phyloP scores from a whole-genome alignment of 495 filamentous ascomycete genomes.

The Evansstolkia leycettana region DNA sequence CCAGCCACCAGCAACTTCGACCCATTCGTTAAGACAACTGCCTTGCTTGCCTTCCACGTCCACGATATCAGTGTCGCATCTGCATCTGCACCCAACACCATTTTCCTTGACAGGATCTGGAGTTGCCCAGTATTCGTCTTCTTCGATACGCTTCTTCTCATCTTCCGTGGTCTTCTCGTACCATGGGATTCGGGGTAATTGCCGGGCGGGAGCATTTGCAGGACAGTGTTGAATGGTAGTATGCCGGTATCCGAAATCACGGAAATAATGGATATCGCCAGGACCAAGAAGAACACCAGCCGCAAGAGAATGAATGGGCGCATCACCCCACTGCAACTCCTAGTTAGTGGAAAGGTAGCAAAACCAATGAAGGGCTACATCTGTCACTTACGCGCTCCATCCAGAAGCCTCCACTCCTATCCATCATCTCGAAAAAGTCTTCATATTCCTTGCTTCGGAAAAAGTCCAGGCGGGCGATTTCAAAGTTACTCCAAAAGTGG shows the following conservation, averaged over 20 bases:
- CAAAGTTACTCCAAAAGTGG: constrained; percentile 99
- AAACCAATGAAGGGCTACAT: not conserved
- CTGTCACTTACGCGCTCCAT: constrained; percentile 75
- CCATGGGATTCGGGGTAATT: constrained; percentile 69
- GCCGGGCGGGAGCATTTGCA: constrained; percentile 84
- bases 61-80: constrained; percentile 95
- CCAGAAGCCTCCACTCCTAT: constrained; percentile 96
- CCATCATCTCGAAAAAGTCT: constrained; percentile 99
- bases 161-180: constrained; percentile 77
- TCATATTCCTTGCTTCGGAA: constrained; percentile 95
- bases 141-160: constrained; percentile 77
- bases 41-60: constrained; percentile 97
- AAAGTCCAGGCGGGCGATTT: constrained; percentile 90
- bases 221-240: constrained; percentile 99
- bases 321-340: constrained; percentile 81
- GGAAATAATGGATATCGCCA: constrained; percentile 93
- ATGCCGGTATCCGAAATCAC: constrained; percentile 96
- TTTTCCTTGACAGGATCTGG: constrained; percentile 85
- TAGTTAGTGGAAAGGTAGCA: not conserved
- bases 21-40: constrained; percentile 92
- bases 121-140: constrained; percentile 93
- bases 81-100: constrained; percentile 91
- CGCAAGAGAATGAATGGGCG: constrained; percentile 94
- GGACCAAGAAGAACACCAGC: constrained; percentile 77
- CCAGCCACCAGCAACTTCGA: constrained; percentile 95